Evolutionary conservation across 108 stramenopile genomes (phyloP).

Genomic region (Schizochytrium sp.): DNA sequence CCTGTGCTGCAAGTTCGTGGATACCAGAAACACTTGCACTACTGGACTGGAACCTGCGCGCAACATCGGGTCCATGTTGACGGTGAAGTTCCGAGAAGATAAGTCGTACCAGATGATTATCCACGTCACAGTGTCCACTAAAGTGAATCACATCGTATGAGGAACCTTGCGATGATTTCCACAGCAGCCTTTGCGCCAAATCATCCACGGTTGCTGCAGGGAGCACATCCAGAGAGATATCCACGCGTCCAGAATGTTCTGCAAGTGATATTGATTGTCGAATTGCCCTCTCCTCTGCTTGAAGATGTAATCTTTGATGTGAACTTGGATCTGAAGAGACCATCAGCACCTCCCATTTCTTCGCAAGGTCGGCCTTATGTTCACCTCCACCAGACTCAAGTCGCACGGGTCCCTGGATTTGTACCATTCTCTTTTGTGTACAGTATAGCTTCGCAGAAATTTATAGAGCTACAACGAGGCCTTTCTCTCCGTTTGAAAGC

Average conservation of each 20-base stretch:
- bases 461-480: too few relatives aligned
- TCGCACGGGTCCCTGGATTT: too few relatives aligned
- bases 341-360: constrained; percentile 27
- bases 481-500: too few relatives aligned
- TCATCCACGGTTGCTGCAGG: constrained; percentile 48
- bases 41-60: constrained; percentile 26
- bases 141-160: constrained; percentile 44
- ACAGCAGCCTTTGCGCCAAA: constrained; percentile 14
- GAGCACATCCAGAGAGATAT: constrained; percentile 45
- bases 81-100: constrained; percentile 46
- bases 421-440: too few relatives aligned
- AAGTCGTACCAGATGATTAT: constrained; percentile 43
- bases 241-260: neutral
- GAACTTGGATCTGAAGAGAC: constrained; percentile 22
- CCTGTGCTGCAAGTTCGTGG: constrained; percentile 53
- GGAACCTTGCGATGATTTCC: constrained; percentile 42
- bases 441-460: too few relatives aligned
- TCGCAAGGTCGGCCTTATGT: too few relatives aligned
- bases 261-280: neutral
- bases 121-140: constrained; percentile 38
- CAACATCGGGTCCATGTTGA: constrained; percentile 38
- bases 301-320: constrained; percentile 34
- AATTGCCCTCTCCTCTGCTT: constrained; percentile 41
- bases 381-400: too few relatives aligned
- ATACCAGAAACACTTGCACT: constrained; percentile 4